These are phyloP conservation scores for Leishmania mexicana DNA, from an alignment of 208 protist species.

Conservation along the genomic window DNA sequence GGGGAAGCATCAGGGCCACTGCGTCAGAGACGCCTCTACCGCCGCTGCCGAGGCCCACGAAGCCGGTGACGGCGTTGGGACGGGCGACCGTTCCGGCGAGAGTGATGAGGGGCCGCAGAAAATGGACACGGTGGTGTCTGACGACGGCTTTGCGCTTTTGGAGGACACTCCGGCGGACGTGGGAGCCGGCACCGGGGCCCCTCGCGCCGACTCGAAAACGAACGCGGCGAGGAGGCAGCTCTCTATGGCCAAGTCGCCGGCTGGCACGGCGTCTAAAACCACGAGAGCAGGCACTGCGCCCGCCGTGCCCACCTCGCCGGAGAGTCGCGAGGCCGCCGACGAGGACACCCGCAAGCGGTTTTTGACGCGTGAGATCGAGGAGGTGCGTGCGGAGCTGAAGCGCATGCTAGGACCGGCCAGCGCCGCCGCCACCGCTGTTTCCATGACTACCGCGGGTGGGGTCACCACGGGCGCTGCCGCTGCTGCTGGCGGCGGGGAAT, in stretches of 20 bases:
- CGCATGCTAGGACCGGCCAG: constrained; percentile 32
- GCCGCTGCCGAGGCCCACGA: background rate
- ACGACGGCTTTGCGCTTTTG: constrained; percentile 31
- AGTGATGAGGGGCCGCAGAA: background rate
- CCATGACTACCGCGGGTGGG: background rate
- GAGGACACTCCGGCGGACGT: background rate
- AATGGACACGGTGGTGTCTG: constrained; percentile 34
- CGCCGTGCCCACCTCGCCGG: background rate
- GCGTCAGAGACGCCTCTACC: background rate
- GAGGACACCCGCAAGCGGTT: constrained; percentile 29
- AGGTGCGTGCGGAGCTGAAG: constrained; percentile 38
- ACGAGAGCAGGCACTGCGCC: background rate
- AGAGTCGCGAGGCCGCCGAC: constrained; percentile 12
- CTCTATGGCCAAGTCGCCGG: background rate
- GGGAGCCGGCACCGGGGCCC: background rate
- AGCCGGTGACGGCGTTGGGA: background rate
- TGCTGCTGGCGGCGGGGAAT: background rate
- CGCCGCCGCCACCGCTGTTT: background rate
- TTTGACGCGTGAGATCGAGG: constrained; percentile 29
- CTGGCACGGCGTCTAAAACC: background rate
- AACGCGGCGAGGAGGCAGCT: background rate
- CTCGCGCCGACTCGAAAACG: background rate
- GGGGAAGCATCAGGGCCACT: background rate
- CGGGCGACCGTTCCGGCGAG: background rate
- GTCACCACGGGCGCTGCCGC: background rate